These are phyloP conservation scores for Hirschfeldia incana DNA, from an alignment of 345 rosid species.

Conservation along the genomic window DNA sequence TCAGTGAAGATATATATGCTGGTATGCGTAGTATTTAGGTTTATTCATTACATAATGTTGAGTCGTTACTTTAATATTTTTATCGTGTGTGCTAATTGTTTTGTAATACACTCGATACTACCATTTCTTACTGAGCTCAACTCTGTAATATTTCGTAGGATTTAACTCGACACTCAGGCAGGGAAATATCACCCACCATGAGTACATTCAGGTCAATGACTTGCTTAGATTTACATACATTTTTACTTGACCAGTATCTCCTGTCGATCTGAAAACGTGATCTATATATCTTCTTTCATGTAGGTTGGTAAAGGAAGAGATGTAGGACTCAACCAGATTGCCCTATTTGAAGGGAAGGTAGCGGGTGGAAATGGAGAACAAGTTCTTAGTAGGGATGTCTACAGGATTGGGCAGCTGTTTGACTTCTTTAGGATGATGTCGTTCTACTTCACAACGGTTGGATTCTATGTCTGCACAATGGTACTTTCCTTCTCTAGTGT, in stretches of 20 bases:
- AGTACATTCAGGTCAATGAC: slow-evolving; percentile 80
- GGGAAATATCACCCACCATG: slow-evolving; percentile 96
- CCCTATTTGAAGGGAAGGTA: slow-evolving; percentile 97
- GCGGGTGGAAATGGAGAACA: slow-evolving; percentile 99
- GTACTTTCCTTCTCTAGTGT: slow-evolving; percentile 43
- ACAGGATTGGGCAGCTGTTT: slow-evolving; percentile 94
- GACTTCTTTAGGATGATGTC: slow-evolving; percentile 99
- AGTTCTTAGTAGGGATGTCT: slow-evolving; percentile 94
- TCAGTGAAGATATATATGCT: slow-evolving; percentile 97
- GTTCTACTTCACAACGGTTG: slow-evolving; percentile 96
- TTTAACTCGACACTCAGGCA: slow-evolving; percentile 97
- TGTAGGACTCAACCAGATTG: slow-evolving; percentile 98
- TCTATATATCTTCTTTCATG: slow-evolving; percentile 28
- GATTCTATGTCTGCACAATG: slow-evolving; percentile 97
- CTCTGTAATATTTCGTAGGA: slow-evolving; percentile 50
- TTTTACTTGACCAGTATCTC: slow-evolving; percentile 22
- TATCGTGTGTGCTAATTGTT: neutral
- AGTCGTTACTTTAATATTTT: neutral
- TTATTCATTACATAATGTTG: neutral
- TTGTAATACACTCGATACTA: slow-evolving; percentile 5
- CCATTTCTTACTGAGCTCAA: neutral
- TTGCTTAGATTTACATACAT: slow-evolving; percentile 20
- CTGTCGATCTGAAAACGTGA: slow-evolving; percentile 16
- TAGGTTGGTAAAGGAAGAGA: slow-evolving; percentile 99
- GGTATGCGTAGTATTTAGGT: slow-evolving; percentile 44